Conservation (phyloP, 2,329 filamentous ascomycete species). For the Trichoderma polysporum region DNA sequence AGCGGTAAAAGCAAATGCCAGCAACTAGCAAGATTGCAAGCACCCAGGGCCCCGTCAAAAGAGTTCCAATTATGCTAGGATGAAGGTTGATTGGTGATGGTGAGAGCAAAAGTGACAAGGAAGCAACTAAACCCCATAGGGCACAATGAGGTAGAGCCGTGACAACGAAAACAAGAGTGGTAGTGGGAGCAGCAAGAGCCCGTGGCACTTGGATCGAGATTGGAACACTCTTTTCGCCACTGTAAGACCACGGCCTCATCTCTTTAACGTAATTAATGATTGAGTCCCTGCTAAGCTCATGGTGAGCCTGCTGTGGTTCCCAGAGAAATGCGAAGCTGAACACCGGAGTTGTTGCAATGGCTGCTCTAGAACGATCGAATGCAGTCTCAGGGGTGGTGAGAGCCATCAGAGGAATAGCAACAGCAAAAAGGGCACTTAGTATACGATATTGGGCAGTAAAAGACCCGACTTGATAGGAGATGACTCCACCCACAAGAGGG, state of each 20-base stretch:
- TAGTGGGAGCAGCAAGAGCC: slow-evolving; percentile 51
- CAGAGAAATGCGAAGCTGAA: slow-evolving; percentile 21
- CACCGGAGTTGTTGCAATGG: slow-evolving; percentile 23
- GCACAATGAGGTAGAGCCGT: slow-evolving; percentile 46
- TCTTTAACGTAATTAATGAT: slow-evolving; percentile 39
- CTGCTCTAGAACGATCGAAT: slow-evolving; percentile 44
- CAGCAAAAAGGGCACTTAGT: slow-evolving; percentile 47
- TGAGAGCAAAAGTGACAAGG: slow-evolving; percentile 49
- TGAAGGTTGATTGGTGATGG: slow-evolving; percentile 44
- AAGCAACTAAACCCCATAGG: slow-evolving; percentile 48
- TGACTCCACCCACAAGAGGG: slow-evolving; percentile 53
- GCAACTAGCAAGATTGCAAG: slow-evolving; percentile 38
- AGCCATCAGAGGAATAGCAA: slow-evolving; percentile 48
- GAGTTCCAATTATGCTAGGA: slow-evolving; percentile 42
- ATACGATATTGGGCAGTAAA: slow-evolving; percentile 53
- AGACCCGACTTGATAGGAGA: slow-evolving; percentile 41
- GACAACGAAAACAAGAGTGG: slow-evolving; percentile 45
- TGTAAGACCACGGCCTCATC: slow-evolving; percentile 42
- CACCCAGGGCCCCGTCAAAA: slow-evolving; percentile 47
- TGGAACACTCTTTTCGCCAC: slow-evolving; percentile 30
- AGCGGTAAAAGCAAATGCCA: slow-evolving; percentile 35
- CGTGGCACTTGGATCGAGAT: slow-evolving; percentile 47
- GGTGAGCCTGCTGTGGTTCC: slow-evolving; percentile 28
- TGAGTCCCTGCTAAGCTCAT: slow-evolving; percentile 35
- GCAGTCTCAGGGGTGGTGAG: slow-evolving; percentile 53